A percentile compares a stretch with the other conserved stretches of the same genome.
These are phyloP conservation scores for Serendipita sp. DNA, from an alignment of 768 basidiomycete genomes.

Conservation along the genomic window DNA sequence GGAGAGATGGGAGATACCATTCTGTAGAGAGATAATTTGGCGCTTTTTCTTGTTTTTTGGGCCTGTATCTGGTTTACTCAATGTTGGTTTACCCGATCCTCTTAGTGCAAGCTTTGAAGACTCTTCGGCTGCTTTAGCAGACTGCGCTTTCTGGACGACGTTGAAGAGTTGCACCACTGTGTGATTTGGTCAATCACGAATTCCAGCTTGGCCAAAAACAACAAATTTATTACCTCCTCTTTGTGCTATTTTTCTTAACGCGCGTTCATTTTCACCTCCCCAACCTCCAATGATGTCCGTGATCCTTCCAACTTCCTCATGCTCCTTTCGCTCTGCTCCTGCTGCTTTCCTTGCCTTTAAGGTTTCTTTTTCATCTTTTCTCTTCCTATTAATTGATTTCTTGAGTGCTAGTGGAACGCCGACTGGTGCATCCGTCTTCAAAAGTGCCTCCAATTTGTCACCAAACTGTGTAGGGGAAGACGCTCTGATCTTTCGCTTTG, in stretches of 20 bases:
- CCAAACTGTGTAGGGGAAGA: constrained; percentile 63
- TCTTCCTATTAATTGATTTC: constrained; percentile 50
- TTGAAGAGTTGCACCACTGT: constrained; percentile 78
- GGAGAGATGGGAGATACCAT: constrained; percentile 29
- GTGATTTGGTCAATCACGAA: not conserved
- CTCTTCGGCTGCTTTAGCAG: constrained; percentile 46
- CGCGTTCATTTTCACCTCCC: constrained; percentile 18
- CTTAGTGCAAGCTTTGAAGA: constrained; percentile 59
- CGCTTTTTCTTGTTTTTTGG: constrained; percentile 34
- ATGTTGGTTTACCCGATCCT: constrained; percentile 31
- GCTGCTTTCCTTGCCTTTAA: constrained; percentile 44
- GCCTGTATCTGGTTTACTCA: constrained; percentile 26
- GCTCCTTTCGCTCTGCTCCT: constrained; percentile 14
- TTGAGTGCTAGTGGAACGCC: constrained; percentile 61
- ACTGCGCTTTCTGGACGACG: constrained; percentile 68
- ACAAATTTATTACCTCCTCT: constrained; percentile 15
- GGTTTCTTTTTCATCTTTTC: constrained; percentile 64
- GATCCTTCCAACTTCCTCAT: constrained; percentile 16
- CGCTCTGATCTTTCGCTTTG: constrained; percentile 71
- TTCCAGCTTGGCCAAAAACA: not conserved
- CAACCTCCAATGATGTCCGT: constrained; percentile 19
- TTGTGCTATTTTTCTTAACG: constrained; percentile 17
- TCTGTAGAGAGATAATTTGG: constrained; percentile 38
- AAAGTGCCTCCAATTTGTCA: constrained; percentile 51
- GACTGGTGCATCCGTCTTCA: constrained; percentile 57